Percentiles rank a stretch among this genome's conserved stretches.
Evolutionary conservation across 306 rosid genomes (phyloP).

Genomic region (Carpinus viminea): DNA sequence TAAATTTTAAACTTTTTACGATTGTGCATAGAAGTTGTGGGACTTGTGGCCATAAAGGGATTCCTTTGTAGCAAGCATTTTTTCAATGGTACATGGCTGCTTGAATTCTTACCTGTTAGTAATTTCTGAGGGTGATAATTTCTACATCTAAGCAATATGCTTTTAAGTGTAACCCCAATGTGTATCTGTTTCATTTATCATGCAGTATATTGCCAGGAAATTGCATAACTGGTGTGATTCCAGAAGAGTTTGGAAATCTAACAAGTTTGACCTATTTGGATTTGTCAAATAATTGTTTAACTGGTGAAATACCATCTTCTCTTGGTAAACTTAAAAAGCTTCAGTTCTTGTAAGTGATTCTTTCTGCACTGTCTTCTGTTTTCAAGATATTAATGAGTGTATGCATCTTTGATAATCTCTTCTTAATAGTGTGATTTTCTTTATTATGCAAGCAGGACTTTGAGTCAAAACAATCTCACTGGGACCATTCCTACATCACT

Average conservation of each 20-base stretch:
- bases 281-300: constrained; percentile 70
- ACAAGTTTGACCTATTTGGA: constrained; percentile 70
- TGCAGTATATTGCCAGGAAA: constrained; percentile 87
- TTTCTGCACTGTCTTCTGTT: constrained; percentile 15
- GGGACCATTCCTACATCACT: constrained; percentile 86
- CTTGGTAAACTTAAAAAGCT: constrained; percentile 76
- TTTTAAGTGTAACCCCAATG: constrained; percentile 16
- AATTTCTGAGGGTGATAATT: constrained; percentile 7
- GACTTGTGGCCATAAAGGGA: background rate
- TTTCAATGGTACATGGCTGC: background rate
- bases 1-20: background rate
- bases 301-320: constrained; percentile 81
- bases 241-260: constrained; percentile 76
- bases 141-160: background rate
- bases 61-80: background rate
- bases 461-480: constrained; percentile 73
- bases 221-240: constrained; percentile 72
- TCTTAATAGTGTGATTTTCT: constrained; percentile 28
- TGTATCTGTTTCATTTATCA: constrained; percentile 26
- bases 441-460: constrained; percentile 59
- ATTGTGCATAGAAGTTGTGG: background rate
- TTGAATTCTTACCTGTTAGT: background rate
- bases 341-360: constrained; percentile 81
- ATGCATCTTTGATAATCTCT: constrained; percentile 19
- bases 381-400: constrained; percentile 13